phyloP scores from a whole-genome alignment of 2,329 filamentous ascomycete genomes.

The Penicillium sp. region DNA sequence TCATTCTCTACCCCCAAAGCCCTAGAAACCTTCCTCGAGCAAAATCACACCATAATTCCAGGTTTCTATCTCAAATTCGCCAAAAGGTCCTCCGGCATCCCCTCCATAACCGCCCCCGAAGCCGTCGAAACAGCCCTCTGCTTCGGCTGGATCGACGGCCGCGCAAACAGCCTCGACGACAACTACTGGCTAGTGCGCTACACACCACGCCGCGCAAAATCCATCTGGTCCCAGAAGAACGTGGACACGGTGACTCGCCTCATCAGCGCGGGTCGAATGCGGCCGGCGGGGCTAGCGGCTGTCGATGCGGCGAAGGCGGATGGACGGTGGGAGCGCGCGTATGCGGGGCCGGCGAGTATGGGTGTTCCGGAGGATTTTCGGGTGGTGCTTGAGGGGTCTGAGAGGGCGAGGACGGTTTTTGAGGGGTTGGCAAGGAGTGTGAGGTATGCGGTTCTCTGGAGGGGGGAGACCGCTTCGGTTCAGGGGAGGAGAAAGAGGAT shows the following conservation, averaged over 20 bases:
- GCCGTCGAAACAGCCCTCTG: conserved; percentile 63
- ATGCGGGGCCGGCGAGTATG: conserved; percentile 55
- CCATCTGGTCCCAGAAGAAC: conserved; percentile 64
- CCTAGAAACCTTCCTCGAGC: conserved; percentile 49
- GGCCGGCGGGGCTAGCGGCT: conserved; percentile 51
- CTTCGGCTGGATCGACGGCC: conserved; percentile 67
- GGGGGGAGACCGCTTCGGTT: conserved; percentile 45
- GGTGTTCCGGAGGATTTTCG: conserved; percentile 56
- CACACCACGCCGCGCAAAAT: conserved; percentile 59
- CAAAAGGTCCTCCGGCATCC: conserved; percentile 52
- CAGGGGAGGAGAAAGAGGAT: conserved; percentile 45
- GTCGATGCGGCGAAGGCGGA: conserved; percentile 61
- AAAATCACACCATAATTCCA: conserved; percentile 36
- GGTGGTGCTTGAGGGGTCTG: conserved; percentile 45
- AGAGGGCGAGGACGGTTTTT: conserved; percentile 36
- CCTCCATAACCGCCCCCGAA: conserved; percentile 52
- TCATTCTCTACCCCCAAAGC: conserved; percentile 32
- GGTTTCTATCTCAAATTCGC: conserved; percentile 56
- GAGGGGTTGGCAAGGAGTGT: conserved; percentile 49
- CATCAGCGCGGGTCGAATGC: conserved; percentile 54
- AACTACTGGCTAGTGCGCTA: conserved; percentile 60
- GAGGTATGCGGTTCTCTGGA: conserved; percentile 52
- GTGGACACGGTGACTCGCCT: conserved; percentile 56
- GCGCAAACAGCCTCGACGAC: conserved; percentile 52
- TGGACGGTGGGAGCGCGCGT: conserved; percentile 63